Conservation (phyloP, 2,329 filamentous ascomycete genomes). For the Hansfordia pulvinata region DNA sequence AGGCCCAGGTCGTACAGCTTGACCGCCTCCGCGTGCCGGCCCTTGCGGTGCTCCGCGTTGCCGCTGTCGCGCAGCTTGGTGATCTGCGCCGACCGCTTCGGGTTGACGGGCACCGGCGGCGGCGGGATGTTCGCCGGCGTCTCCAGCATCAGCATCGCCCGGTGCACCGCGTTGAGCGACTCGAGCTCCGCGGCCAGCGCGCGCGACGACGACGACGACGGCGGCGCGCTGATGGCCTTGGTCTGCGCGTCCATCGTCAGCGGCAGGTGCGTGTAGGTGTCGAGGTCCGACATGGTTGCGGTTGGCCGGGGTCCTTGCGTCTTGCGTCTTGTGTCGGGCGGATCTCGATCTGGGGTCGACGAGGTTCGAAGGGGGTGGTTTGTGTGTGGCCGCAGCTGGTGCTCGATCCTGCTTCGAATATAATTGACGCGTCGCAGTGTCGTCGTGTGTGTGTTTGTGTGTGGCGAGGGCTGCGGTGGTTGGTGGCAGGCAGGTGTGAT, state of each 20-base stretch:
- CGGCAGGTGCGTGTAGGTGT: constrained; percentile 68
- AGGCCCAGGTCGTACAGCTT: constrained; percentile 76
- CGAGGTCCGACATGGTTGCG: constrained; percentile 1
- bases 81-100: constrained; percentile 78
- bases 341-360: too few species aligned
- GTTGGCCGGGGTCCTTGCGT: too few species aligned
- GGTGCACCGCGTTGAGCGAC: constrained; percentile 68
- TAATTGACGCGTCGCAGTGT: too few species aligned
- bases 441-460: too few species aligned
- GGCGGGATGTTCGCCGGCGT: constrained; percentile 57
- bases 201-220: constrained; percentile 25
- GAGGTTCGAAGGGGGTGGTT: too few species aligned
- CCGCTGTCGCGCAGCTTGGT: constrained; percentile 82
- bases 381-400: too few species aligned
- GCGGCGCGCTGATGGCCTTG: constrained; percentile 52
- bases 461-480: too few species aligned
- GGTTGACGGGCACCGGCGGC: constrained; percentile 81
- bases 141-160: constrained; percentile 52
- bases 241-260: constrained; percentile 69
- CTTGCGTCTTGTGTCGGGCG: too few species aligned
- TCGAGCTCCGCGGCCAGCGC: constrained; percentile 51
- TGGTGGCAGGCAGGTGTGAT: too few species aligned
- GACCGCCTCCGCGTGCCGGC: constrained; percentile 59
- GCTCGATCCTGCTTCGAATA: too few species aligned
- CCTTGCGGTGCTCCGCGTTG: constrained; percentile 72